These are phyloP conservation scores for Komagataella pseudopastoris DNA, from an alignment of 805 yeast genomes.

Conservation along the genomic window DNA sequence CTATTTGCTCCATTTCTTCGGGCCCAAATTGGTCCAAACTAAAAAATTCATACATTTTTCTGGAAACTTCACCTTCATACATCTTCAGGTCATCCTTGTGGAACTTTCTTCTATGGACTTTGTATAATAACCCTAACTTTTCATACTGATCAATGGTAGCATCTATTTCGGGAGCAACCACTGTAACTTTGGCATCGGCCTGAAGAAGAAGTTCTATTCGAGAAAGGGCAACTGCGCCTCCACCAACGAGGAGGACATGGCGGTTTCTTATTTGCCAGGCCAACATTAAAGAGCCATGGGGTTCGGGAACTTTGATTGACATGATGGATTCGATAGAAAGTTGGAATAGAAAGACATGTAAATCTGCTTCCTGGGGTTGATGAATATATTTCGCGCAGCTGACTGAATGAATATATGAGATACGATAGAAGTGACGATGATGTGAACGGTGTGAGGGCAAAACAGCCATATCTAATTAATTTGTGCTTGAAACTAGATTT, in stretches of 20 bases:
- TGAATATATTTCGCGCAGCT: not conserved
- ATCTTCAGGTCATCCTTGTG: constrained; percentile 31
- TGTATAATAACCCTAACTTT: constrained; percentile 26
- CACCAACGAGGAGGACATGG: constrained; percentile 65
- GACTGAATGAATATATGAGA: not conserved
- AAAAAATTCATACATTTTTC: constrained; percentile 3
- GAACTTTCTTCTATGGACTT: constrained; percentile 31
- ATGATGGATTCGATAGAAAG: not conserved
- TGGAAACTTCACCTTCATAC: constrained; percentile 22
- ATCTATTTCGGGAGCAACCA: constrained; percentile 34
- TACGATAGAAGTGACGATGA: not conserved
- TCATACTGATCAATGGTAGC: constrained; percentile 17
- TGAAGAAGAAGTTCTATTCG: constrained; percentile 52
- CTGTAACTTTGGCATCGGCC: constrained; percentile 61
- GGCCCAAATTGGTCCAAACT: constrained; percentile 10
- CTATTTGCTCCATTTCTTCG: constrained; percentile 18
- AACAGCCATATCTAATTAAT: no score
- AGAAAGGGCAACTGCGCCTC: constrained; percentile 65
- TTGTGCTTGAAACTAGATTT: no score
- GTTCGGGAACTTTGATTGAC: constrained; percentile 12
- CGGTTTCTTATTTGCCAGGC: constrained; percentile 60
- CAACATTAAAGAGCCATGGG: constrained; percentile 43
- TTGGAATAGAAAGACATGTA: not conserved
- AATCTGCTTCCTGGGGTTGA: not conserved
- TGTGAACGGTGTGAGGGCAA: not conserved